These are phyloP conservation scores for Microdochium trichocladiopsis DNA, from an alignment of 2,329 filamentous ascomycete genomes.

Conservation along the genomic window DNA sequence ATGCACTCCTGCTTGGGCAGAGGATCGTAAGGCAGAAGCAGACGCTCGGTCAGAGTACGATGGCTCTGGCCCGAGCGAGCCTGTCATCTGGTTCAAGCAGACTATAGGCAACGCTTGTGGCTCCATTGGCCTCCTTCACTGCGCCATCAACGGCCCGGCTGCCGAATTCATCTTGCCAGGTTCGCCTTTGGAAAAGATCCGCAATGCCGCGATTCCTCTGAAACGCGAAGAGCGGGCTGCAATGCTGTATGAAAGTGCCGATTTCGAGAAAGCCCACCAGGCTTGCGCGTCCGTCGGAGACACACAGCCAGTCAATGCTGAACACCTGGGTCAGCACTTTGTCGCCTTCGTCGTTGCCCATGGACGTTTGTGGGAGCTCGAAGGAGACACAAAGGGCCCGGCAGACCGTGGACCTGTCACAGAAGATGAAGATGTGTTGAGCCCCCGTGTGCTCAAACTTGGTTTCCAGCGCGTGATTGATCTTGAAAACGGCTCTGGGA, in stretches of 20 bases:
- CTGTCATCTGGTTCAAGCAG: constrained; percentile 78
- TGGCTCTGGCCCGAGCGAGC: constrained; percentile 44
- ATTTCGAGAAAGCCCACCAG: constrained; percentile 67
- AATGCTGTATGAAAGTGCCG: constrained; percentile 62
- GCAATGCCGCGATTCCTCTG: constrained; percentile 56
- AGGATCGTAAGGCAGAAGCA: constrained; percentile 28
- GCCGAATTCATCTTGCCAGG: constrained; percentile 42
- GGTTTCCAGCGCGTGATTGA: constrained; percentile 40
- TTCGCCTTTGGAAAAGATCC: constrained; percentile 50
- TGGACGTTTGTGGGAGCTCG: constrained; percentile 68
- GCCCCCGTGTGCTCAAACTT: constrained; percentile 59
- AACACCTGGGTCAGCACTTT: constrained; percentile 65
- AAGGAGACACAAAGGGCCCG: constrained; percentile 68
- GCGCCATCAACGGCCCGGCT: constrained; percentile 61
- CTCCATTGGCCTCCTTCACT: constrained; percentile 70
- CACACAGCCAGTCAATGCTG: constrained; percentile 57
- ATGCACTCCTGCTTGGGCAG: constrained; percentile 35
- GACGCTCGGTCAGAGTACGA: constrained; percentile 8
- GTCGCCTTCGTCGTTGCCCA: constrained; percentile 72
- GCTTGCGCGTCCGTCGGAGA: constrained; percentile 63
- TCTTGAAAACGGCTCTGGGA: constrained; percentile 21
- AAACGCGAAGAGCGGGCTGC: constrained; percentile 55
- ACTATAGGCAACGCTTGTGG: constrained; percentile 81
- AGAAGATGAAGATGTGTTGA: constrained; percentile 55
- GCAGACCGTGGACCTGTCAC: constrained; percentile 53